phyloP scores from a whole-genome alignment of 371 early-diverging fungal species.

The Mucor velutinosus region DNA sequence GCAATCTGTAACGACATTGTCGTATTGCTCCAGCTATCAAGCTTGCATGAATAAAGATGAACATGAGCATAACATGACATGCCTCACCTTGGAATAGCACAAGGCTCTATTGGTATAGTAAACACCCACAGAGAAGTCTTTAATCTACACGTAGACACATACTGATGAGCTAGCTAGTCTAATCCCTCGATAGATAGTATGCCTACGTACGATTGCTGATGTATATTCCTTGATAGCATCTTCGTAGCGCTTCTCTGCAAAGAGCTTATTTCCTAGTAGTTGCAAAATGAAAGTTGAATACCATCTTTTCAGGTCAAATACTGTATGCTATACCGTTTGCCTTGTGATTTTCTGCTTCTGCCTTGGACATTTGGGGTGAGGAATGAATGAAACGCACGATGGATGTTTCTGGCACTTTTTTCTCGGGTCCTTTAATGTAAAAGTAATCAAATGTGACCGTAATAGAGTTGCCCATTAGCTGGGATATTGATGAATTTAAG shows the following conservation, averaged over 20 bases:
- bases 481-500: background rate
- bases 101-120: constrained; percentile 84
- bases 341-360: constrained; percentile 45
- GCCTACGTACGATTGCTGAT: constrained; percentile 65
- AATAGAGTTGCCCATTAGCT: background rate
- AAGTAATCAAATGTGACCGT: background rate
- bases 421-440: background rate
- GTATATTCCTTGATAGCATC: constrained; percentile 77
- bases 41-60: background rate
- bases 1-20: constrained; percentile 67
- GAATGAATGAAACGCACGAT: background rate
- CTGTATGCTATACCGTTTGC: constrained; percentile 25
- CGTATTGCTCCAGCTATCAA: constrained; percentile 53
- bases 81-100: constrained; percentile 67
- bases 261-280: constrained; percentile 56
- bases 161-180: background rate
- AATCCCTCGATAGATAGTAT: background rate
- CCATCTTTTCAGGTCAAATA: background rate
- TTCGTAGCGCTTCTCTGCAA: constrained; percentile 57
- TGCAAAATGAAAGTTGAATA: background rate
- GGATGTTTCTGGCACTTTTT: background rate
- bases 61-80: background rate
- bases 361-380: constrained; percentile 20
- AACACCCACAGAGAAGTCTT: constrained; percentile 62
- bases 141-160: constrained; percentile 46